Evolutionary conservation across 1,139 yeast species (phyloP).

Genomic region (Geotrichum candidum): DNA sequence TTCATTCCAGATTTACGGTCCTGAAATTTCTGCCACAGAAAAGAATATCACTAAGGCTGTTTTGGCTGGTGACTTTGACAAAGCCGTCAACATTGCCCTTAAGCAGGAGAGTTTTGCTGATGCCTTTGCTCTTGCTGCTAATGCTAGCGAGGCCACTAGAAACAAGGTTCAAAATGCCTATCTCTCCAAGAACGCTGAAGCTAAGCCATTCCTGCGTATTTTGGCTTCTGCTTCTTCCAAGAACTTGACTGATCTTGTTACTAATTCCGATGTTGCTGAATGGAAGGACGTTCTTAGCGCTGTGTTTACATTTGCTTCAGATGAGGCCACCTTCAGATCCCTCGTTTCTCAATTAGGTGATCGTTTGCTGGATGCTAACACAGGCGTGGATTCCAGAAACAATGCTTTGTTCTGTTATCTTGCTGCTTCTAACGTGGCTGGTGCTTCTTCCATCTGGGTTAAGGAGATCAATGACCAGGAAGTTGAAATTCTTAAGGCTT

Average conservation of each 20-base stretch:
- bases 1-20: constrained; percentile 39
- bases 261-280: constrained; percentile 65
- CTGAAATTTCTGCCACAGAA: constrained; percentile 39
- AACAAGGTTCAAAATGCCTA: constrained; percentile 66
- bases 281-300: constrained; percentile 83
- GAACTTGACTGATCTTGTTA: constrained; percentile 66
- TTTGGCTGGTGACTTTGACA: constrained; percentile 55
- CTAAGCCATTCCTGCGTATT: constrained; percentile 63
- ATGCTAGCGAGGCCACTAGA: constrained; percentile 53
- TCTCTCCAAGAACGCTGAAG: constrained; percentile 51
- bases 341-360: constrained; percentile 71
- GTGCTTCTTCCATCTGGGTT: constrained; percentile 78
- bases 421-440: constrained; percentile 76
- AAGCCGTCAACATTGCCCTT: constrained; percentile 66
- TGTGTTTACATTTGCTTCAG: constrained; percentile 52
- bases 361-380: constrained; percentile 44
- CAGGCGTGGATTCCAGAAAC: constrained; percentile 45
- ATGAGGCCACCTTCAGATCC: constrained; percentile 42
- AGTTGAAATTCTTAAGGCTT: constrained; percentile 42
- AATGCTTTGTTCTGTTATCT: constrained; percentile 74
- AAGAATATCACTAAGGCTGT: constrained; percentile 51
- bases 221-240: constrained; percentile 58
- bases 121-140: constrained; percentile 76
- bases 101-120: constrained; percentile 61
- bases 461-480: constrained; percentile 63